These are phyloP conservation scores for Lodderomyces oxycetoniae DNA, from an alignment of 1,139 yeast genomes.

Conservation along the genomic window DNA sequence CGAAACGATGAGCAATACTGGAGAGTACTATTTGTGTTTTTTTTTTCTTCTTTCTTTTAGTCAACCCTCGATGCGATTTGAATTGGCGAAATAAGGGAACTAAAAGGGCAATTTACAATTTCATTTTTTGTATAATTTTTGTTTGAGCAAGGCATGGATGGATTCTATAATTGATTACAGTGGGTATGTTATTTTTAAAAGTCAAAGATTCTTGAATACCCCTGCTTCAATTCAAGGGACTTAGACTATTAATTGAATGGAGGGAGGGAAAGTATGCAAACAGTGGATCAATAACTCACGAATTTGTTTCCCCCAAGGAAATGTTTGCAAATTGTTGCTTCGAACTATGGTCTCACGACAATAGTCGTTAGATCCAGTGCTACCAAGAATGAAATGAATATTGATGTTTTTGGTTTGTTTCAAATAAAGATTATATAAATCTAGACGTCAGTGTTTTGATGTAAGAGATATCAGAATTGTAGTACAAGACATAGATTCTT, in stretches of 20 bases:
- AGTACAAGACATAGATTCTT: slow-evolving; percentile 48
- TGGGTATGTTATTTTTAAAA: slow-evolving; percentile 51
- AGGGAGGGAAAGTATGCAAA: slow-evolving; percentile 23
- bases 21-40: slow-evolving; percentile 49
- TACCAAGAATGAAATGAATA: slow-evolving; percentile 44
- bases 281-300: slow-evolving; percentile 54
- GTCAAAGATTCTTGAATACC: slow-evolving; percentile 44
- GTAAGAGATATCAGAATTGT: slow-evolving; percentile 43
- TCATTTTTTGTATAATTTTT: slow-evolving; percentile 49
- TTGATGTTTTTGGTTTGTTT: slow-evolving; percentile 53
- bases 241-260: slow-evolving; percentile 37
- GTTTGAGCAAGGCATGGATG: slow-evolving; percentile 55
- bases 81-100: slow-evolving; percentile 56
- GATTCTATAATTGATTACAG: slow-evolving; percentile 56
- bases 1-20: slow-evolving; percentile 47
- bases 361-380: slow-evolving; percentile 57
- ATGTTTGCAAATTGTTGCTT: slow-evolving; percentile 41
- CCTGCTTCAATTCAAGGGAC: slow-evolving; percentile 41
- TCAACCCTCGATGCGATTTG: slow-evolving; percentile 51
- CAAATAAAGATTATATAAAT: slow-evolving; percentile 29
- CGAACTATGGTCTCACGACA: slow-evolving; percentile 50
- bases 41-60: too few species aligned
- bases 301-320: slow-evolving; percentile 53
- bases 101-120: slow-evolving; percentile 47
- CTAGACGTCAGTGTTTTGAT: slow-evolving; percentile 28